These are phyloP conservation scores for Spergularia marina DNA, from an alignment of 148 eudicot genomes.

Conservation along the genomic window DNA sequence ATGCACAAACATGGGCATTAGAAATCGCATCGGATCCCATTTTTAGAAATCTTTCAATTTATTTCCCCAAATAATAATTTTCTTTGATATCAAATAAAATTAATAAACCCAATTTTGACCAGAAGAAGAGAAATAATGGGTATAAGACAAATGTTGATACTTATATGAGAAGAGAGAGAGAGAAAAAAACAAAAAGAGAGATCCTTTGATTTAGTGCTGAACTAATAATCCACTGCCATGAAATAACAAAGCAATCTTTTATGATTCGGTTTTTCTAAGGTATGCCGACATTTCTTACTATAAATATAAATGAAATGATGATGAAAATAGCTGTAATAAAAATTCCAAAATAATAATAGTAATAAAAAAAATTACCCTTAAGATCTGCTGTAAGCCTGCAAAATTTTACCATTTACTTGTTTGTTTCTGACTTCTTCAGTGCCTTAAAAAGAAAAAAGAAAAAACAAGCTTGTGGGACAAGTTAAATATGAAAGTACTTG, in stretches of 20 bases:
- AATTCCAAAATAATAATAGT: no score
- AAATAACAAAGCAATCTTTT: no score
- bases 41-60: neutral
- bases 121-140: neutral
- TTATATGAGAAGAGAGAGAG: no score
- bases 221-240: no score
- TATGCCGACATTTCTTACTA: no score
- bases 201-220: no score
- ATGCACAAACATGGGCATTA: conserved; percentile 26
- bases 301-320: neutral
- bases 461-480: neutral
- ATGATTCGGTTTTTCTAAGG: no score
- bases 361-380: neutral
- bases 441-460: no score
- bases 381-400: neutral
- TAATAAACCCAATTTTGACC: conserved; percentile 14
- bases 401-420: neutral
- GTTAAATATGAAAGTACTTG: no score
- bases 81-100: no score
- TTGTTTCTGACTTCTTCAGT: neutral
- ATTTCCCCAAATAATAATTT: neutral
- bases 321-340: neutral
- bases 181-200: no score
- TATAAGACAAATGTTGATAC: no score
- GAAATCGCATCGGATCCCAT: conserved; percentile 40